Evolutionary conservation across 345 rosid genomes (phyloP).

Genomic region (Kernera saxatilis): DNA sequence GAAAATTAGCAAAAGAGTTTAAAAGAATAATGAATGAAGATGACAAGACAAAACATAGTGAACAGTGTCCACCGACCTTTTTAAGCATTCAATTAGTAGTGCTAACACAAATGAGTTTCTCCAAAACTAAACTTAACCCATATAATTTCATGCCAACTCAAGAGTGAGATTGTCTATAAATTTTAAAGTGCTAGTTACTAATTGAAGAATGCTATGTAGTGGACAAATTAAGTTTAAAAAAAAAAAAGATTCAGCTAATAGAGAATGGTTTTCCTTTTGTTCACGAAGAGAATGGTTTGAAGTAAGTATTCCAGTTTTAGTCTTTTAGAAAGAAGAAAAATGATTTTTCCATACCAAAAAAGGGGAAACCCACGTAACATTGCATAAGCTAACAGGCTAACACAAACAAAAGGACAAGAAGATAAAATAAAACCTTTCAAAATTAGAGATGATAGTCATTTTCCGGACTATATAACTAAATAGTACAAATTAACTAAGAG

Average conservation of each 20-base stretch:
- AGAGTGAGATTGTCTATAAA: too few species aligned
- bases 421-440: constrained; percentile 3
- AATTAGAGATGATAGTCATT: constrained; percentile 16
- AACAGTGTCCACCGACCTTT: too few species aligned
- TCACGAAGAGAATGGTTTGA: not conserved
- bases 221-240: too few species aligned
- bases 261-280: not conserved
- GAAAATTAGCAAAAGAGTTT: too few species aligned
- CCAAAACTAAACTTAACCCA: not conserved
- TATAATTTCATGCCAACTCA: too few species aligned
- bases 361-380: not conserved
- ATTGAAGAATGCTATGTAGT: too few species aligned
- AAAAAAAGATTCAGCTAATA: not conserved
- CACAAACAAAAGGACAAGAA: not conserved
- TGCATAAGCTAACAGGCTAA: not conserved
- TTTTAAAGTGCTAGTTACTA: too few species aligned
- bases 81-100: too few species aligned
- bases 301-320: not conserved
- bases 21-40: too few species aligned
- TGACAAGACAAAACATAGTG: too few species aligned
- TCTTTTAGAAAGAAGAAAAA: not conserved
- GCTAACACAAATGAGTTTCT: not conserved
- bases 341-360: not conserved
- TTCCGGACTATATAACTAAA: constrained; percentile 3
- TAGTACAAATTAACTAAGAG: constrained; percentile 22